Conservation (phyloP, 2,329 filamentous ascomycete species). For the Phialophora expanda region DNA sequence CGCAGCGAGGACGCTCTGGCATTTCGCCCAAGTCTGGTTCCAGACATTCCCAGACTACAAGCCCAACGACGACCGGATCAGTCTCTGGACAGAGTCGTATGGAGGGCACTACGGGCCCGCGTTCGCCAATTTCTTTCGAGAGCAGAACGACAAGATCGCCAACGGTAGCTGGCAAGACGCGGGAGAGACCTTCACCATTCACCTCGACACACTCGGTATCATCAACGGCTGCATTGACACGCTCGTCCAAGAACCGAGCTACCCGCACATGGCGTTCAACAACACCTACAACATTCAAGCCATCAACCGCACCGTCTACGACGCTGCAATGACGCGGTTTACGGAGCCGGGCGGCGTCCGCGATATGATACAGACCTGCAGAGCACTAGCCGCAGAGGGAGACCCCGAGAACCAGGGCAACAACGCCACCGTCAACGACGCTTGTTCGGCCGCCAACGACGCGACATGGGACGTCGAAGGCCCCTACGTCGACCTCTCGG, state of each 20-base stretch:
- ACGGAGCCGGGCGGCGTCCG: slow-evolving; percentile 51
- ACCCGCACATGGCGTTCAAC: slow-evolving; percentile 55
- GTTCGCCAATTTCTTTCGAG: slow-evolving; percentile 39
- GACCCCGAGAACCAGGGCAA: slow-evolving; percentile 51
- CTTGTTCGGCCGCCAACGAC: slow-evolving; percentile 51
- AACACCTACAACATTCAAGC: slow-evolving; percentile 58
- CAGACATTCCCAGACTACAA: slow-evolving; percentile 64
- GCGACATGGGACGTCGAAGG: slow-evolving; percentile 44
- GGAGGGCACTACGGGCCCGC: slow-evolving; percentile 42
- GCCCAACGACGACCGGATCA: slow-evolving; percentile 53
- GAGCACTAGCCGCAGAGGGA: slow-evolving; percentile 47
- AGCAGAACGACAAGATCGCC: slow-evolving; percentile 41
- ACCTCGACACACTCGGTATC: slow-evolving; percentile 54
- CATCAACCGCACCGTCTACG: slow-evolving; percentile 51
- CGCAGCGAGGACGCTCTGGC: slow-evolving; percentile 58
- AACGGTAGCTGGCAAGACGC: slow-evolving; percentile 34
- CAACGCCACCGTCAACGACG: slow-evolving; percentile 44
- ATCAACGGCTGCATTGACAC: slow-evolving; percentile 57
- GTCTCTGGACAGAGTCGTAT: slow-evolving; percentile 39
- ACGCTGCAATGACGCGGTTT: slow-evolving; percentile 47
- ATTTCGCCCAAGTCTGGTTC: slow-evolving; percentile 62
- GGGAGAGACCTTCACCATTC: slow-evolving; percentile 35
- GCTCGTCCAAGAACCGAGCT: slow-evolving; percentile 51
- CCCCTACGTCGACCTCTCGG: slow-evolving; percentile 39
- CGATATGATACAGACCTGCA: slow-evolving; percentile 56